Evolutionary conservation across 371 early-diverging fungal species (phyloP).

Genomic region (Mucor irregularis): DNA sequence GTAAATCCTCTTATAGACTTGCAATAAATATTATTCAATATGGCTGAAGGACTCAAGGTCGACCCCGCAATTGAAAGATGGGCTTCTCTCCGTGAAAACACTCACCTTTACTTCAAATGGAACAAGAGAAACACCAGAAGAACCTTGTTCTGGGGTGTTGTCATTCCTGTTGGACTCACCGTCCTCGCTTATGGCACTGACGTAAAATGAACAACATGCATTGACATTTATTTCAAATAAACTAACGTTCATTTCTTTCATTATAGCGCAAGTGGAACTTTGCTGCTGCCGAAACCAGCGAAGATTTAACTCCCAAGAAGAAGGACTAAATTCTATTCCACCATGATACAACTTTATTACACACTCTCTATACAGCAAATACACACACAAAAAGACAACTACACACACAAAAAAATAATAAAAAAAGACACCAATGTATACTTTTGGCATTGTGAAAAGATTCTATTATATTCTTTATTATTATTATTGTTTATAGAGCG

Average conservation of each 20-base stretch:
- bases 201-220: slow-evolving; percentile 39
- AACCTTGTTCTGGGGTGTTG: slow-evolving; percentile 50
- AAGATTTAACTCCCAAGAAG: slow-evolving; percentile 26
- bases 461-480: background rate
- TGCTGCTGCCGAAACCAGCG: slow-evolving; percentile 47
- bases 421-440: background rate
- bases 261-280: slow-evolving; percentile 49
- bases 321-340: slow-evolving; percentile 2
- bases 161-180: slow-evolving; percentile 56
- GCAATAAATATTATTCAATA: slow-evolving; percentile 13
- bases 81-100: slow-evolving; percentile 67
- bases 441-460: background rate
- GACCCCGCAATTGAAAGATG: slow-evolving; percentile 70
- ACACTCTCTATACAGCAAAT: too few relatives aligned
- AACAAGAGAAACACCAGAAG: slow-evolving; percentile 51
- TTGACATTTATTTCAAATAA: background rate
- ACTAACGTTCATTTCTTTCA: background rate
- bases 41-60: slow-evolving; percentile 42
- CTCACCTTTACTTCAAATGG: slow-evolving; percentile 57
- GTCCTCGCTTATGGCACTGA: slow-evolving; percentile 48
- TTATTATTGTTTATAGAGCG: slow-evolving; percentile 60
- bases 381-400: background rate
- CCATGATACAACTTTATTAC: too few relatives aligned
- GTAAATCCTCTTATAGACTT: slow-evolving; percentile 2
- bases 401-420: background rate